phyloP scores from a whole-genome alignment of 163 green algal genomes.

The Coccomyxa subellipsoidea region DNA sequence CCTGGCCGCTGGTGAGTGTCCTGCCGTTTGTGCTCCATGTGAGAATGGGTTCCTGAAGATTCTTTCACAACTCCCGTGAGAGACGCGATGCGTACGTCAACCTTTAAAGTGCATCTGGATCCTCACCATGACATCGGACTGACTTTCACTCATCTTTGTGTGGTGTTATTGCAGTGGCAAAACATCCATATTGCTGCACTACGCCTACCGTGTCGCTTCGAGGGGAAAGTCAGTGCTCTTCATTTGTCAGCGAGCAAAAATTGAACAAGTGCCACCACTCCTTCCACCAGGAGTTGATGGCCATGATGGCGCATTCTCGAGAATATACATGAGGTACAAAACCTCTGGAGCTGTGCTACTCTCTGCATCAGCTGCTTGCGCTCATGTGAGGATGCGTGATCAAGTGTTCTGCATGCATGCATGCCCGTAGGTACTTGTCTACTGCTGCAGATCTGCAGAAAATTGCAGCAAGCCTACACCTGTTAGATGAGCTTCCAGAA shows the following conservation, averaged over 20 bases:
- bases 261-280: constrained; percentile 10
- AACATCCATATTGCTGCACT: constrained; percentile 25
- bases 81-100: too few relatives aligned
- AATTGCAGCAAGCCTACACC: constrained; percentile 26
- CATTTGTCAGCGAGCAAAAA: constrained; percentile 4
- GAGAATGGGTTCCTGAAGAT: too few relatives aligned
- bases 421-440: constrained; percentile 15
- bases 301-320: constrained; percentile 1
- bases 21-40: neutral
- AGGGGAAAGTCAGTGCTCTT: constrained; percentile 1
- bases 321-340: constrained; percentile 15
- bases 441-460: constrained; percentile 20
- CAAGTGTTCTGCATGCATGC: neutral
- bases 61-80: too few relatives aligned
- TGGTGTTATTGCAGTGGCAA: constrained; percentile 31
- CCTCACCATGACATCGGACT: too few relatives aligned
- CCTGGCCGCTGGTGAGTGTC: constrained; percentile 9
- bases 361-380: too few relatives aligned
- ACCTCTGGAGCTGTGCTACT: too few relatives aligned
- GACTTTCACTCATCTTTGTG: too few relatives aligned
- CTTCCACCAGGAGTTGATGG: constrained; percentile 9
- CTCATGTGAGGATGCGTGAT: too few relatives aligned
- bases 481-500: constrained; percentile 4
- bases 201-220: constrained; percentile 17
- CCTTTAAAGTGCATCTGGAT: too few relatives aligned